Evolutionary conservation across 1,284 basidiomycete genomes (phyloP).

Genomic region (Gymnopus androsaceus): DNA sequence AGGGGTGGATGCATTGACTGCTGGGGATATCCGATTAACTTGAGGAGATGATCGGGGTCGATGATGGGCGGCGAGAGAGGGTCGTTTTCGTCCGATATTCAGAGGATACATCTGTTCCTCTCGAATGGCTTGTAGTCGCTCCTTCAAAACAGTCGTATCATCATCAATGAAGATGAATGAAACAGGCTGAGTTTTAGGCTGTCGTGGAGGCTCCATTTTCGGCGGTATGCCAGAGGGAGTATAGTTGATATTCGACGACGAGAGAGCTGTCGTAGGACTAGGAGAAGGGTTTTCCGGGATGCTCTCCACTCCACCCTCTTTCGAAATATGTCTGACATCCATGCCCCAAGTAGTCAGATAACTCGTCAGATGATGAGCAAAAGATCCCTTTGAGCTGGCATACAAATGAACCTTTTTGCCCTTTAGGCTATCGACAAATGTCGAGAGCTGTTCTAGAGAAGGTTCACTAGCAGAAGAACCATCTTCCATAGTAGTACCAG

Average conservation of each 20-base stretch:
- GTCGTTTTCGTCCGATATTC: constrained; percentile 62
- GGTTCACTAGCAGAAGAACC: constrained; percentile 63
- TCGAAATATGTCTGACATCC: constrained; percentile 83
- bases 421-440: constrained; percentile 79
- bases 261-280: constrained; percentile 9
- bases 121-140: constrained; percentile 66
- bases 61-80: constrained; percentile 67
- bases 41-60: constrained; percentile 79
- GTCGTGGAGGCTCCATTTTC: constrained; percentile 24
- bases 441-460: constrained; percentile 70
- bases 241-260: constrained; percentile 17
- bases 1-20: not conserved
- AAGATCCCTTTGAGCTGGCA: constrained; percentile 79
- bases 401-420: constrained; percentile 83
- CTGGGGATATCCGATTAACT: constrained; percentile 51
- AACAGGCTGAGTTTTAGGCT: constrained; percentile 29
- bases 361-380: constrained; percentile 87
- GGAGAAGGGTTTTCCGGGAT: constrained; percentile 22
- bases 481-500: constrained; percentile 36
- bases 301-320: constrained; percentile 53
- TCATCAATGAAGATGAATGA: constrained; percentile 90
- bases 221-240: constrained; percentile 12
- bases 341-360: constrained; percentile 94
- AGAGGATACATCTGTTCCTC: constrained; percentile 53
- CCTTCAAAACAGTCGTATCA: constrained; percentile 74